phyloP scores from a whole-genome alignment of 441 rosid genomes.

The Populus trichocarpa region DNA sequence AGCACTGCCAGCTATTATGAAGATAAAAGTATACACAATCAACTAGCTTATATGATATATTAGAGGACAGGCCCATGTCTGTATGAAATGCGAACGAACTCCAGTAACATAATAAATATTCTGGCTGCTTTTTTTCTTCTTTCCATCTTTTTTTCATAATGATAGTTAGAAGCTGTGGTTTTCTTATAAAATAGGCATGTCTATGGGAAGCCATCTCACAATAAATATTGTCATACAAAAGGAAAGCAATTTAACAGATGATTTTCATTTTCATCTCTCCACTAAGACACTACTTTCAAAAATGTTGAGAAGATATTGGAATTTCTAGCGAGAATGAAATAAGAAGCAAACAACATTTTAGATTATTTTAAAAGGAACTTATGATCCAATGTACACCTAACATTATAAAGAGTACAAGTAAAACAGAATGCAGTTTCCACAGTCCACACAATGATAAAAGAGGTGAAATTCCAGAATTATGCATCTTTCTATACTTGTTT shows the following conservation, averaged over 20 bases:
- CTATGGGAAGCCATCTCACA: background rate
- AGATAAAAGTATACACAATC: conserved; percentile 9
- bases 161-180: background rate
- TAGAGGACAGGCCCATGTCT: background rate
- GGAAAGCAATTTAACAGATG: background rate
- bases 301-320: background rate
- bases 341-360: background rate
- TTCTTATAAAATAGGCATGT: background rate
- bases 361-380: background rate
- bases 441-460: background rate
- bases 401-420: background rate
- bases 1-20: background rate
- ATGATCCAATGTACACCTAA: background rate
- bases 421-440: background rate
- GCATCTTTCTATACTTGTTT: background rate
- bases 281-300: background rate
- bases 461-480: background rate
- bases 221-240: background rate
- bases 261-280: background rate
- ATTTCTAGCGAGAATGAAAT: background rate
- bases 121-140: background rate
- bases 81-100: background rate
- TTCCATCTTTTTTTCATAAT: background rate
- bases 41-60: background rate
- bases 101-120: background rate